Conservation (phyloP, 2,329 filamentous ascomycete species). For the Fonsecaea multimorphosa region DNA sequence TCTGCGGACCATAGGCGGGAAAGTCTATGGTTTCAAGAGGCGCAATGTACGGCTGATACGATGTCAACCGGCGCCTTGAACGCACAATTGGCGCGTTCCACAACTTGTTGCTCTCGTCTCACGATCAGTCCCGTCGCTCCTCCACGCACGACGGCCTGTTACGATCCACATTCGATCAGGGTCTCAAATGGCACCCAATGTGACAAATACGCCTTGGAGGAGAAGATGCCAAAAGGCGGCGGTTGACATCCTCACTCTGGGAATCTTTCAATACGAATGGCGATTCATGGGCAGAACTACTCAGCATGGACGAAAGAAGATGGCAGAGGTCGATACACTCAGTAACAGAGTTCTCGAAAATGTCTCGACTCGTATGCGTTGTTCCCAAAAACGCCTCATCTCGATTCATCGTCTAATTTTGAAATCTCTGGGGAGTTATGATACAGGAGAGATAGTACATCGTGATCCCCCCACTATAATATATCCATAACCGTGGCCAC, state of each 20-base stretch:
- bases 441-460: neutral
- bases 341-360: neutral
- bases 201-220: neutral
- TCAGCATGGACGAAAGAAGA: neutral
- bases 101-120: too few relatives aligned
- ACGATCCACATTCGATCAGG: neutral
- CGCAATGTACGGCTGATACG: neutral
- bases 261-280: neutral
- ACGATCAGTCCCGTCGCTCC: too few relatives aligned
- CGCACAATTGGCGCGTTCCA: neutral
- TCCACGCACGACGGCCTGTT: neutral
- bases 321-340: neutral
- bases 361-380: neutral
- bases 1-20: neutral
- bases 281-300: neutral
- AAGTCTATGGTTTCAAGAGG: neutral
- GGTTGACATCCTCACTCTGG: neutral
- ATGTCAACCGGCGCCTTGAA: neutral
- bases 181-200: too few relatives aligned
- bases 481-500: constrained; percentile 12
- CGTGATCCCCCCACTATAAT: constrained; percentile 5
- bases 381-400: neutral
- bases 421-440: neutral
- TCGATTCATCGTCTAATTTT: neutral
- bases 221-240: neutral